Conservation (phyloP, 2,329 filamentous ascomycete genomes). For the Fusarium chuoi region DNA sequence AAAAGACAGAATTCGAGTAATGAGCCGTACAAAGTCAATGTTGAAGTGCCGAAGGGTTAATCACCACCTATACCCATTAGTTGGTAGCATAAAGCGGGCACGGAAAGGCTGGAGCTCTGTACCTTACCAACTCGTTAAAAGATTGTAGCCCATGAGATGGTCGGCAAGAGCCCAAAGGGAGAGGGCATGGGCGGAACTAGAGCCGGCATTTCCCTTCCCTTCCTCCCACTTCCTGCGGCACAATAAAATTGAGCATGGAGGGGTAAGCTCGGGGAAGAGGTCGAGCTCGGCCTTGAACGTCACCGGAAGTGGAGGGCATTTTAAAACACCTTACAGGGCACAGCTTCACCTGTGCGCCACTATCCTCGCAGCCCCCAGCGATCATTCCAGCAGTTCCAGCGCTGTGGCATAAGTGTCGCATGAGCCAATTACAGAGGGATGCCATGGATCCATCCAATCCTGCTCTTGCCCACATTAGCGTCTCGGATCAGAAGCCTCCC, state of each 20-base stretch:
- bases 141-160: conserved; percentile 1
- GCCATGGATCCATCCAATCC: conserved; percentile 10
- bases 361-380: neutral
- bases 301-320: conserved; percentile 2
- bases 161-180: neutral
- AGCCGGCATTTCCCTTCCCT: conserved; percentile 29
- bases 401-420: conserved; percentile 13
- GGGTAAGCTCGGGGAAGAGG: conserved; percentile 13
- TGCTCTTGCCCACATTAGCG: conserved; percentile 36
- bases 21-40: conserved; percentile 19
- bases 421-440: conserved; percentile 37
- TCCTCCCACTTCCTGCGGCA: conserved; percentile 3
- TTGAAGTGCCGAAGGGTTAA: neutral
- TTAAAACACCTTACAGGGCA: conserved; percentile 17
- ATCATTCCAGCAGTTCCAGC: conserved; percentile 33
- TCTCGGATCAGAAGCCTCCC: conserved; percentile 33
- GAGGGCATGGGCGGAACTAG: conserved; percentile 12
- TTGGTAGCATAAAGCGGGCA: conserved; percentile 9
- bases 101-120: neutral
- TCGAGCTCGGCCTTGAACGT: conserved; percentile 14
- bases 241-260: conserved; percentile 10
- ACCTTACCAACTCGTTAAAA: neutral
- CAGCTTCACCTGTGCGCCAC: conserved; percentile 10
- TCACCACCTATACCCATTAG: neutral
- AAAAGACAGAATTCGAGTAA: neutral